Conservation (phyloP, 495 filamentous ascomycete species). For the Aspergillus nidulans region DNA sequence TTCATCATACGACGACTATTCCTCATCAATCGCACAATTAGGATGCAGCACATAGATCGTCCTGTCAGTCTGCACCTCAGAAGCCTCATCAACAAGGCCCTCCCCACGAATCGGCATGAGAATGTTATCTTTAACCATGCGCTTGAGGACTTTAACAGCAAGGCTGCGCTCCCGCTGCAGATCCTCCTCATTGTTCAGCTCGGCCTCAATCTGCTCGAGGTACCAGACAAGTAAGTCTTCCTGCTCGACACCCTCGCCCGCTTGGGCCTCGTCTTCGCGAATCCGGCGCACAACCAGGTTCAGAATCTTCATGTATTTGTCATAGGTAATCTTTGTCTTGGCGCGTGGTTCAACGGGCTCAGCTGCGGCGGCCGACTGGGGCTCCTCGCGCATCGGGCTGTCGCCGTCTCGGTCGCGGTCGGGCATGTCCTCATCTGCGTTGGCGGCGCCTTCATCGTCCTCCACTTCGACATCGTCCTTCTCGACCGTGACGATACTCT, state of each 20-base stretch:
- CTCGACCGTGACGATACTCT: constrained; percentile 96
- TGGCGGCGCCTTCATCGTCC: constrained; percentile 56
- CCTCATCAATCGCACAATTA: constrained; percentile 81
- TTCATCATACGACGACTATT: constrained; percentile 17
- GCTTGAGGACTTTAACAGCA: constrained; percentile 84
- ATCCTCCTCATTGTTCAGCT: constrained; percentile 76
- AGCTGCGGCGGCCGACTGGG: constrained; percentile 27
- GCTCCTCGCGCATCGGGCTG: constrained; percentile 60
- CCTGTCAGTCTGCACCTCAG: constrained; percentile 46
- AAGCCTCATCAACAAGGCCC: constrained; percentile 59
- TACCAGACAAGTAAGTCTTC: constrained; percentile 88
- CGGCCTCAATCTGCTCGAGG: constrained; percentile 84
- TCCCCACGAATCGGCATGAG: constrained; percentile 88
- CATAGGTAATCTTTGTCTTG: constrained; percentile 89
- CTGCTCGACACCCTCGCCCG: constrained; percentile 84
- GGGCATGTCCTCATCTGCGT: constrained; percentile 37
- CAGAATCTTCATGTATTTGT: constrained; percentile 88
- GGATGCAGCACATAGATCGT: constrained; percentile 90
- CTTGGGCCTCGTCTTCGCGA: constrained; percentile 65
- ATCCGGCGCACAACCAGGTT: constrained; percentile 79
- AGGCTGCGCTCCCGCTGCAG: constrained; percentile 69
- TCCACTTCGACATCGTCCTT: constrained; percentile 98
- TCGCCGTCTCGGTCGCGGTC: constrained; percentile 63
- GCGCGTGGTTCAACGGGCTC: constrained; percentile 40
- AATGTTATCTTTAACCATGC: constrained; percentile 96